Evolutionary conservation across 1,284 basidiomycete genomes (phyloP), one percentile per base, ranked within the genome.

Genomic region (Microbotryum scabiosae): DNA sequence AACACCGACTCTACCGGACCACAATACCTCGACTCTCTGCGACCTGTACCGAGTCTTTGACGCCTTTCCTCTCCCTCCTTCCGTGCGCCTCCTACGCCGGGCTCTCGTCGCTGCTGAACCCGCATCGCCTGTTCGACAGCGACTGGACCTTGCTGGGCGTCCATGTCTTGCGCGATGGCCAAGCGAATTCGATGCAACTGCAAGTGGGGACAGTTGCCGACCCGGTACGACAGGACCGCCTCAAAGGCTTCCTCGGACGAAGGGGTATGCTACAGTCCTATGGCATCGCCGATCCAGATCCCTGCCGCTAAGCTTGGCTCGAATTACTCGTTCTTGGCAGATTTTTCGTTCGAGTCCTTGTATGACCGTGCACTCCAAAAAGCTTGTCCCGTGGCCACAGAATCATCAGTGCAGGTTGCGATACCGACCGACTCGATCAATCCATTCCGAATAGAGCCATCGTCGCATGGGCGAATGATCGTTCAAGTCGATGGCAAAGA

Each of bases 41-140:
- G 65, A 87, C 96, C 20, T 98, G 94, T 73, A 98, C 94, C 3
- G 96, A 98, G 73, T 97, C 97, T 74, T 78, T 98, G 7, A 94
- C 93, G 0, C 94, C 96, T 0, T 93, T 97, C 76, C 81, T 97
- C 59, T 91, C 93, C 72, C 84, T 97, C 7, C 78, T 98, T 3
- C 94, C 96, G 0, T 97, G 93, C 80, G 90, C 94, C 73, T 84
- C 87, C 3, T 78, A 82, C n/a, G 90, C 90, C 0, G 94, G 94
- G 12, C 81, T 97, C n/a, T 88, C 90, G 0, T 79, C 78, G 9
- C 79, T 97, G 3, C 79, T 97, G 47, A 88, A 93, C 70, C 87
- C 91, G 0, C 90, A 97, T 68, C 80, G 80, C 5, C 76, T 94
- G 4, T 92, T 97, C 69, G 85, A 88, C 66, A 85, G 87, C 4